Evolutionary conservation across 78 protist genomes (phyloP).

Genomic region (Planoprotostelium fungivorum): DNA sequence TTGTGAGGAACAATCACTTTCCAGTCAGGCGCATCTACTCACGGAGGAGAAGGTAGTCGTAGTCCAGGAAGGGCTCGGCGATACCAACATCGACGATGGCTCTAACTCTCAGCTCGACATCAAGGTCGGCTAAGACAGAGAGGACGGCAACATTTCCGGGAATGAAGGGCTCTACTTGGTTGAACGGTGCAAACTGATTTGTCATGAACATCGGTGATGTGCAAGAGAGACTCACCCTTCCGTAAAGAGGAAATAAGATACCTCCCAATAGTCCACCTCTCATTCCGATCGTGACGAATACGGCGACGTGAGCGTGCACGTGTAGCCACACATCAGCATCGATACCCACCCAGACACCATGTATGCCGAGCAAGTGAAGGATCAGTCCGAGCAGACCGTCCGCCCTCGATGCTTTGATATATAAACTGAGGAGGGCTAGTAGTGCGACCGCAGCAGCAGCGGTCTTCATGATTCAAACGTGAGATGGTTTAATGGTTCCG

Average conservation of each 20-base stretch:
- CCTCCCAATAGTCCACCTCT: not conserved
- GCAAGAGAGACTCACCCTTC: not conserved
- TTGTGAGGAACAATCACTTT: not conserved
- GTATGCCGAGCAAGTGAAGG: not conserved
- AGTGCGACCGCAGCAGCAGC: not conserved
- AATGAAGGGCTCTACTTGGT: not conserved
- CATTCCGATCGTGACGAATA: not conserved
- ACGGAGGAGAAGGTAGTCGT: not conserved
- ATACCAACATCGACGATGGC: slow-evolving; percentile 1
- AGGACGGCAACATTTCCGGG: not conserved
- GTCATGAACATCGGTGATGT: not conserved
- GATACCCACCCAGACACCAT: not conserved
- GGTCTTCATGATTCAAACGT: too few species aligned
- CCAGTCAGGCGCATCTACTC: not conserved
- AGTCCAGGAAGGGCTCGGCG: not conserved
- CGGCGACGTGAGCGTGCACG: not conserved
- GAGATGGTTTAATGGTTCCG: too few species aligned
- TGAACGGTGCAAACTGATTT: not conserved
- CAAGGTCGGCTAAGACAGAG: not conserved
- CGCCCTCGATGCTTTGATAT: not conserved
- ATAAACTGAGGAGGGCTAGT: not conserved
- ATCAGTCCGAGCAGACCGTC: not conserved
- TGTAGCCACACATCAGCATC: not conserved
- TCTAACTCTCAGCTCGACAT: not conserved
- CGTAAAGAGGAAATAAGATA: not conserved